Evolutionary conservation across 2,329 filamentous ascomycete genomes (phyloP).

Genomic region (Talaromyces sp.): DNA sequence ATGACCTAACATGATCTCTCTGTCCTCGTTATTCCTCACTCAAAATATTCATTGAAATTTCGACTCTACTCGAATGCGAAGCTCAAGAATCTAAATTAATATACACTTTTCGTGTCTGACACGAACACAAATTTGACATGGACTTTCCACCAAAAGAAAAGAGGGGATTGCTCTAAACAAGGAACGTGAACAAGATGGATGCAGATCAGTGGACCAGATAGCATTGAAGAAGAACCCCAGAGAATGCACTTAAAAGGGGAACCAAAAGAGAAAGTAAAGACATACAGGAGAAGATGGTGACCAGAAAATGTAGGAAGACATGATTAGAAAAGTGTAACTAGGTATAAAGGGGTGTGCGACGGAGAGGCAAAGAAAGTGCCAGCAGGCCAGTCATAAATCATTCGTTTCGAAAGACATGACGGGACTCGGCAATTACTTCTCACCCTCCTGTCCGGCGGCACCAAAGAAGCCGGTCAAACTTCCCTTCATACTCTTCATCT

Average conservation of each 20-base stretch:
- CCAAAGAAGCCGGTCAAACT: constrained; percentile 61
- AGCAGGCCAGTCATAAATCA: neutral
- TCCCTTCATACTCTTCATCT: constrained; percentile 87
- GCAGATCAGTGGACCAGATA: constrained; percentile 6
- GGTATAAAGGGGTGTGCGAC: neutral
- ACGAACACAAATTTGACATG: neutral
- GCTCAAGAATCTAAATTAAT: neutral
- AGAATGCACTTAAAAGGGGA: constrained; percentile 13
- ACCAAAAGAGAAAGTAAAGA: constrained; percentile 4
- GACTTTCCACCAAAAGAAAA: constrained; percentile 6
- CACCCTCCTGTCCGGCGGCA: constrained; percentile 26
- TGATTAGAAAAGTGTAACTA: constrained; percentile 12
- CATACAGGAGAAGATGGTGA: constrained; percentile 2
- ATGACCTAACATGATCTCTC: neutral
- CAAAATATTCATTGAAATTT: neutral
- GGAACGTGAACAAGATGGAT: constrained; percentile 3
- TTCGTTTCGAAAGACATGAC: neutral
- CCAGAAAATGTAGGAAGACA: constrained; percentile 8
- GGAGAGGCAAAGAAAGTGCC: neutral
- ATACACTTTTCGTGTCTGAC: neutral
- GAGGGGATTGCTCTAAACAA: constrained; percentile 12
- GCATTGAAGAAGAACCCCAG: constrained; percentile 7
- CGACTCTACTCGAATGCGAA: neutral
- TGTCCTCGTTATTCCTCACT: neutral
- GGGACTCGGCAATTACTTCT: constrained; percentile 14